Conservation (phyloP, 441 rosid genomes). For the Syzygium syzygioides region DNA sequence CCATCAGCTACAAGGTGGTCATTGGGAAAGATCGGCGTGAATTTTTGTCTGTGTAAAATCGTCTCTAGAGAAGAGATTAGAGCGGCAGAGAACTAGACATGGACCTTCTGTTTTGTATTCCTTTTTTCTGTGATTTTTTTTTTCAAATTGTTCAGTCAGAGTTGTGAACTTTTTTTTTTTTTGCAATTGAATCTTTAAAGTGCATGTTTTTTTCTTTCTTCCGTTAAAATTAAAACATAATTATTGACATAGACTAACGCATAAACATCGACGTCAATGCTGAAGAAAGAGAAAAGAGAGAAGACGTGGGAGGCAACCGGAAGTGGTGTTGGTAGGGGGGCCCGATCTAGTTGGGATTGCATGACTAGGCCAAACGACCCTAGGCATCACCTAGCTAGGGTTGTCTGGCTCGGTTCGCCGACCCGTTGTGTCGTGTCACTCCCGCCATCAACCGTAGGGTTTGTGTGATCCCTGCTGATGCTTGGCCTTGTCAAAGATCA, state of each 20-base stretch:
- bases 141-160: neutral
- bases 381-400: neutral
- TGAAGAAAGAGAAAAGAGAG: neutral
- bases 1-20: neutral
- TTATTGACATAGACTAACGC: neutral
- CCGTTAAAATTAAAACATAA: neutral
- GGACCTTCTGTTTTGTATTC: neutral
- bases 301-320: neutral
- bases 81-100: neutral
- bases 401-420: no score
- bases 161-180: neutral
- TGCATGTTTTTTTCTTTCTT: neutral
- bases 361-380: neutral
- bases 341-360: neutral
- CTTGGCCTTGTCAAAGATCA: fast-evolving
- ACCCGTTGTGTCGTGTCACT: fast-evolving
- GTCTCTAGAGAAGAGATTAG: neutral
- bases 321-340: fast-evolving
- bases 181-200: neutral
- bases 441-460: fast-evolving
- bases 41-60: neutral
- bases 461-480: fast-evolving
- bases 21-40: neutral
- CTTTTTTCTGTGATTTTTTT: fast-evolving
- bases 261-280: fast-evolving